Evolutionary conservation across 164 flowering plant genomes (phyloP).

Genomic region (Hamamelis virginiana): DNA sequence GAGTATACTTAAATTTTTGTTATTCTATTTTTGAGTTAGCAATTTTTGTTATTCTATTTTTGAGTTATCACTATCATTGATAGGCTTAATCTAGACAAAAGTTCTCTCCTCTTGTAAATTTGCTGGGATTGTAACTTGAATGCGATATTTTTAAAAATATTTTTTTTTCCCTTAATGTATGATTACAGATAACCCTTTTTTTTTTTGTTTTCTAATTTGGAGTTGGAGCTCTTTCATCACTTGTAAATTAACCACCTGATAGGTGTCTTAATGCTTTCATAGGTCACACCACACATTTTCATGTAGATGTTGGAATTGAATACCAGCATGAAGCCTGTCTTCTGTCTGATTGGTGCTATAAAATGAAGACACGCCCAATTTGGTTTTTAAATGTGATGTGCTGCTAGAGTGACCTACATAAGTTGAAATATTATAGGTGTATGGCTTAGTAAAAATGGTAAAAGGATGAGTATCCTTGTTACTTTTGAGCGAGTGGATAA

Average conservation of each 20-base stretch:
- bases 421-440: neutral
- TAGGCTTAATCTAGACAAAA: neutral
- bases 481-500: too few species aligned
- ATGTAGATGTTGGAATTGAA: neutral
- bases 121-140: neutral
- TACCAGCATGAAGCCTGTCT: neutral
- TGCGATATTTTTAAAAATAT: neutral
- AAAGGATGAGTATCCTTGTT: too few species aligned
- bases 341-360: neutral
- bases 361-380: neutral
- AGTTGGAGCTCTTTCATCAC: too few species aligned
- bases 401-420: too few species aligned
- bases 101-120: neutral
- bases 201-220: neutral
- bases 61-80: neutral
- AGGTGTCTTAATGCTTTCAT: neutral
- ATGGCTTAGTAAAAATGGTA: too few species aligned
- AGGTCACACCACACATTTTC: neutral
- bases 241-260: too few species aligned
- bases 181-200: neutral
- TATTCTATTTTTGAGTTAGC: neutral
- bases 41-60: neutral
- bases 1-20: constrained; percentile 19
- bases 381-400: too few species aligned
- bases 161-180: neutral